Evolutionary conservation across 306 rosid species (phyloP).

Genomic region (Prunus mongolica): DNA sequence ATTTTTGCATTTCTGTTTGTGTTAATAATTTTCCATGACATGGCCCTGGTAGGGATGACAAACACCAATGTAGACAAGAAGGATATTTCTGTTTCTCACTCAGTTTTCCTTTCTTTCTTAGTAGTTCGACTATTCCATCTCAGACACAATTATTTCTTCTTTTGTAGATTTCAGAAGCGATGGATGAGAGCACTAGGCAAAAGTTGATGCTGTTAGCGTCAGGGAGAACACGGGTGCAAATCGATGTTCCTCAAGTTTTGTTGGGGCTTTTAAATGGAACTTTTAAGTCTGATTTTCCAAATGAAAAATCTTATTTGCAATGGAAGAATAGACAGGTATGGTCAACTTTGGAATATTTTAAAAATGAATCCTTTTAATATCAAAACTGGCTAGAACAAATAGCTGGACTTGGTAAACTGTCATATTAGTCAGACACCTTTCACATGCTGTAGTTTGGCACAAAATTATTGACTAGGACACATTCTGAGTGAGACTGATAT

Average conservation of each 20-base stretch:
- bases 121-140: background rate
- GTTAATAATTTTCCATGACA: background rate
- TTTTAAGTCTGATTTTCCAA: constrained; percentile 46
- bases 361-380: background rate
- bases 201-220: constrained; percentile 37
- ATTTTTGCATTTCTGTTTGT: background rate
- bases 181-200: constrained; percentile 46
- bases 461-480: background rate
- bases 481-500: background rate
- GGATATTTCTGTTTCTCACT: background rate
- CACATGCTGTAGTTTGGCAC: background rate
- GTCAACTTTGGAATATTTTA: constrained; percentile 7
- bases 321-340: constrained; percentile 56
- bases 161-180: constrained; percentile 48
- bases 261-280: constrained; percentile 42
- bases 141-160: constrained; percentile 11
- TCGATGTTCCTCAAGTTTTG: constrained; percentile 44
- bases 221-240: constrained; percentile 31
- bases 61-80: background rate
- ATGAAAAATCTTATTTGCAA: constrained; percentile 39
- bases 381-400: background rate
- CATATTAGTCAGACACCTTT: background rate
- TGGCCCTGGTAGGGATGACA: background rate
- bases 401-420: background rate
- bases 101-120: background rate